A percentile compares a stretch with the other conserved stretches of the same genome.
Conservation (phyloP, 371 early-diverging fungal genomes). For the Mucor racemosus region DNA sequence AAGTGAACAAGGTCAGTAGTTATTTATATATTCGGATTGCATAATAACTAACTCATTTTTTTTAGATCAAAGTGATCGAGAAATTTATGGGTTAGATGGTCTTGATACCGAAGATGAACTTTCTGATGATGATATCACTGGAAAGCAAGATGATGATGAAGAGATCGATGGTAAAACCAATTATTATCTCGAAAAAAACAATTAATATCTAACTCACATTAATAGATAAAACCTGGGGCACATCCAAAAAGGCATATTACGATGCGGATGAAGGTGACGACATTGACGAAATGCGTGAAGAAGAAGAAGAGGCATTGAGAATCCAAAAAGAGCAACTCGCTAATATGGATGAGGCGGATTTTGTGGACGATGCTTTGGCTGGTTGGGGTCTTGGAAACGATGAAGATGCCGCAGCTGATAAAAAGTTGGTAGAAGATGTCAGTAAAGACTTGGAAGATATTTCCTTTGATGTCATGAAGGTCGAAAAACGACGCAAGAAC, state of each 20-base stretch:
- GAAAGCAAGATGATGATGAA: conserved; percentile 54
- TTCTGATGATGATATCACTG: conserved; percentile 48
- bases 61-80: conserved; percentile 57
- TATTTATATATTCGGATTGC: neutral
- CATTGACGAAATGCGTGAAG: conserved; percentile 82
- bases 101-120: conserved; percentile 40
- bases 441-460: conserved; percentile 64
- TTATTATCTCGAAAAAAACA: neutral
- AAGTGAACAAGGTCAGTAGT: conserved; percentile 32
- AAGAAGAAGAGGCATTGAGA: conserved; percentile 90
- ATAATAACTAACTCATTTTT: neutral
- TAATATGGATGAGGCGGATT: conserved; percentile 88
- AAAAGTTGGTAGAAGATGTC: conserved; percentile 55
- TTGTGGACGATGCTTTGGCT: conserved; percentile 74
- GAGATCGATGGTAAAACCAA: conserved; percentile 37
- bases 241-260: conserved; percentile 73
- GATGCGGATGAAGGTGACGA: conserved; percentile 78
- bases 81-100: conserved; percentile 68
- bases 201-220: neutral
- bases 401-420: conserved; percentile 42
- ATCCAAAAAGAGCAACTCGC: conserved; percentile 82
- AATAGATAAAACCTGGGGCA: conserved; percentile 70
- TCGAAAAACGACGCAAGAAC: conserved; percentile 54
- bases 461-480: conserved; percentile 42
- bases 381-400: conserved; percentile 43